phyloP scores from a whole-genome alignment of 2,329 filamentous ascomycete species.

The Penicillium concentricum region DNA sequence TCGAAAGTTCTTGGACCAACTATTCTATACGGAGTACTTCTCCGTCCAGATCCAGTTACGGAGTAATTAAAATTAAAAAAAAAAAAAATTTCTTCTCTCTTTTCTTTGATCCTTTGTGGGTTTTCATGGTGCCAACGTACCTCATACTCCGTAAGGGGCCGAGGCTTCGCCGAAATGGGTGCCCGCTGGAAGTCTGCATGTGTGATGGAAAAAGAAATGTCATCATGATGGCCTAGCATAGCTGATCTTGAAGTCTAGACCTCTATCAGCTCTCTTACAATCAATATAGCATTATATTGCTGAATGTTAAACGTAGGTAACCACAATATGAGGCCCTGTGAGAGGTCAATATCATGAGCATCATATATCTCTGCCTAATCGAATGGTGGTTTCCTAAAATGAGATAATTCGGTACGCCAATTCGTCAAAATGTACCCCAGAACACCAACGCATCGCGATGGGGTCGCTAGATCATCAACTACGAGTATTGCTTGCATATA shows the following conservation, averaged over 20 bases:
- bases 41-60: neutral
- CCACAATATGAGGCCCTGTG: neutral
- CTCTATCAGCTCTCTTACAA: neutral
- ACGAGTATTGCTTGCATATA: constrained; percentile 10
- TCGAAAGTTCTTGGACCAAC: neutral
- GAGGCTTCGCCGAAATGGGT: neutral
- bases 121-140: neutral
- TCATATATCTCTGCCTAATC: neutral
- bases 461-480: neutral
- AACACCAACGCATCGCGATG: constrained; percentile 18
- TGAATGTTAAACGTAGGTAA: neutral
- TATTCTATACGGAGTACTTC: neutral
- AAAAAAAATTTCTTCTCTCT: neutral
- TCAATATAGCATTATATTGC: neutral
- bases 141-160: neutral
- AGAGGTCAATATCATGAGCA: neutral
- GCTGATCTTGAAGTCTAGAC: neutral
- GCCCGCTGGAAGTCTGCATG: neutral
- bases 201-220: neutral
- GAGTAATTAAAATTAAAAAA: too few relatives aligned
- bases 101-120: neutral
- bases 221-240: neutral
- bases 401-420: neutral
- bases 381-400: neutral
- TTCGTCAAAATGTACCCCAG: neutral